phyloP scores from a whole-genome alignment of 441 rosid genomes.

The Croton setiger region DNA sequence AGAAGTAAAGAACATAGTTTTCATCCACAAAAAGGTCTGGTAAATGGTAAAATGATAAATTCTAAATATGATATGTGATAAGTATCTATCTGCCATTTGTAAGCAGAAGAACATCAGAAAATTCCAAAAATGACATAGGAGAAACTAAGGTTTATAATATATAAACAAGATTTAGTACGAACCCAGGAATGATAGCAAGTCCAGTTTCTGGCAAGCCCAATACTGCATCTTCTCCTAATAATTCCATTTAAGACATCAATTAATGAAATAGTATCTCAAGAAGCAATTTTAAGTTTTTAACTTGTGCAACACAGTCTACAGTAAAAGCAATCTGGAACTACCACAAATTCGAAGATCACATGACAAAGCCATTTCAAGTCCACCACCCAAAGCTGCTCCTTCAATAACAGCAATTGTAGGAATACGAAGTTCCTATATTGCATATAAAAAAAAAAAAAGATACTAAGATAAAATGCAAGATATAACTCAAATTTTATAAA shows the following conservation, averaged over 20 bases:
- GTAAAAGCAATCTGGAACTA: conserved; percentile 27
- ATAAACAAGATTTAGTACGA: conserved; percentile 17
- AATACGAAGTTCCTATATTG: conserved; percentile 52
- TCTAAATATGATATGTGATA: neutral
- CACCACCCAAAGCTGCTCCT: conserved; percentile 91
- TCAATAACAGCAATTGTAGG: conserved; percentile 91
- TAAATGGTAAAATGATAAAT: neutral
- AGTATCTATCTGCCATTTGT: neutral
- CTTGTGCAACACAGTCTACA: neutral
- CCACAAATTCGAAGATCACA: conserved; percentile 94
- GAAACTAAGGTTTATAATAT: neutral
- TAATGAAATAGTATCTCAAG: neutral
- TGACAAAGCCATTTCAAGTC: conserved; percentile 93
- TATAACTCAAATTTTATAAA: neutral
- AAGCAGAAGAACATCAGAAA: neutral
- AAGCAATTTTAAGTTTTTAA: neutral
- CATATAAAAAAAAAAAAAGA: neutral
- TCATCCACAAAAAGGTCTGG: neutral
- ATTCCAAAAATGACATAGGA: neutral
- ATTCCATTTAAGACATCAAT: conserved; percentile 12
- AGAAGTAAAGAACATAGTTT: conserved; percentile 13
- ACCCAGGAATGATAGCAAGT: conserved; percentile 95
- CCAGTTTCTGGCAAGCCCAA: conserved; percentile 95
- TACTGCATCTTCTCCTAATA: conserved; percentile 68
- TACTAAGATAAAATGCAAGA: neutral